These are phyloP conservation scores for Echinochloa phyllopogon DNA, from an alignment of 176 grass and related monocot genomes.

Conservation along the genomic window DNA sequence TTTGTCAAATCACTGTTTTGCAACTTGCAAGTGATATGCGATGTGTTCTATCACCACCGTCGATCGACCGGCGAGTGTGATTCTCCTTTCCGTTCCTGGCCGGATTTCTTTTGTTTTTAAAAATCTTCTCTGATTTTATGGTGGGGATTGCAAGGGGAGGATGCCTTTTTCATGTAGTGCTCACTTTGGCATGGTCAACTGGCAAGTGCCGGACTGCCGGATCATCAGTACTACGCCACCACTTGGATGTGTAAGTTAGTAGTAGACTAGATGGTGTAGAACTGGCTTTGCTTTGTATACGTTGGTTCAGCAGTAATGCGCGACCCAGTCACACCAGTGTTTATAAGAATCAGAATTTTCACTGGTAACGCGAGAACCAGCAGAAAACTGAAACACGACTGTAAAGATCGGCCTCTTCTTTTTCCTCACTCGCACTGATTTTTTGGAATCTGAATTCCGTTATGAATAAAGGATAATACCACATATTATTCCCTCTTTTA, in stretches of 20 bases:
- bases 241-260: background rate
- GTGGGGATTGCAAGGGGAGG: background rate
- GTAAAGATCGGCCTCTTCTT: background rate
- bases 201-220: constrained; percentile 19
- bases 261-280: constrained; percentile 16
- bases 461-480: background rate
- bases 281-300: background rate
- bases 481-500: constrained; percentile 13
- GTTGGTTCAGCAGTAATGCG: constrained; percentile 10
- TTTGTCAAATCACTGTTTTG: constrained; percentile 12
- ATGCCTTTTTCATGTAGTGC: background rate
- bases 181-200: constrained; percentile 20
- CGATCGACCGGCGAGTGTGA: background rate
- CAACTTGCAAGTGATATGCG: constrained; percentile 37
- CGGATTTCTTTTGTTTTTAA: constrained; percentile 4
- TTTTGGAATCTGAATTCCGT: constrained; percentile 26
- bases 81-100: background rate
- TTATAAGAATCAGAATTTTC: background rate
- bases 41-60: constrained; percentile 33
- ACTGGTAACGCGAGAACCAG: background rate
- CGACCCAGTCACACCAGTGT: background rate
- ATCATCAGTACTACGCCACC: constrained; percentile 1
- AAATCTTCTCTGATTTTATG: constrained; percentile 48
- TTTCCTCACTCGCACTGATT: background rate
- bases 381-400: background rate